These are phyloP conservation scores for Pseudonitzschia multiseries DNA, from an alignment of 108 stramenopile species.

Conservation along the genomic window DNA sequence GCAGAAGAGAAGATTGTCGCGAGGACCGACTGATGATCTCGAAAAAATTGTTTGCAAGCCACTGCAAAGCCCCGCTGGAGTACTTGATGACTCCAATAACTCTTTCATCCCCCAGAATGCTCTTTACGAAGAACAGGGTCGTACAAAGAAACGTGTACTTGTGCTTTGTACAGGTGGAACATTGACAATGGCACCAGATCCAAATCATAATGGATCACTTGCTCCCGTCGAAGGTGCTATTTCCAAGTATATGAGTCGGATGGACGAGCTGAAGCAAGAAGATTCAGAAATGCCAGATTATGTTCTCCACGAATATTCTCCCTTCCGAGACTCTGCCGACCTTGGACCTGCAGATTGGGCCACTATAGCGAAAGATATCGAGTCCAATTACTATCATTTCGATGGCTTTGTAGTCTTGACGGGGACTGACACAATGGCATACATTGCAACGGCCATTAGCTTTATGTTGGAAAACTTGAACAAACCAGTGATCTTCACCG, in stretches of 20 bases:
- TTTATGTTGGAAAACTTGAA: slow-evolving; percentile 98
- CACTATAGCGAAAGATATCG: slow-evolving; percentile 74
- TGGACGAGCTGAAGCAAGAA: slow-evolving; percentile 63
- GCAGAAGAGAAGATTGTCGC: neutral
- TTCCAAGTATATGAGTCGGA: slow-evolving; percentile 67
- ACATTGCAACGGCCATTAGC: slow-evolving; percentile 86
- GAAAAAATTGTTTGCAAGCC: slow-evolving; percentile 37
- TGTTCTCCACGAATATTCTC: slow-evolving; percentile 72
- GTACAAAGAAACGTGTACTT: slow-evolving; percentile 41
- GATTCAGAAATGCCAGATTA: slow-evolving; percentile 72
- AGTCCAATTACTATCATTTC: slow-evolving; percentile 80
- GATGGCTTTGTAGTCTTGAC: slow-evolving; percentile 96
- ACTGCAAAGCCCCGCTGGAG: slow-evolving; percentile 42
- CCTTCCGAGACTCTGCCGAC: slow-evolving; percentile 84
- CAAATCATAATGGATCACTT: slow-evolving; percentile 56
- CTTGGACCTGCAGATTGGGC: slow-evolving; percentile 93
- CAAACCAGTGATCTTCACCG: slow-evolving; percentile 96
- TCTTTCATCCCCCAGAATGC: slow-evolving; percentile 60
- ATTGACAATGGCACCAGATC: slow-evolving; percentile 78
- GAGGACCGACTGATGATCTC: slow-evolving; percentile 16
- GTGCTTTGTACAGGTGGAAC: slow-evolving; percentile 87
- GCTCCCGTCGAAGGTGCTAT: slow-evolving; percentile 80
- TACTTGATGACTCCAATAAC: slow-evolving; percentile 28
- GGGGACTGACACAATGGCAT: slow-evolving; percentile 99
- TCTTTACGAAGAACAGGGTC: slow-evolving; percentile 48